Base-by-base conservation (phyloP, 2,329 filamentous ascomycete genomes). In the Fusarium globosum region DNA sequence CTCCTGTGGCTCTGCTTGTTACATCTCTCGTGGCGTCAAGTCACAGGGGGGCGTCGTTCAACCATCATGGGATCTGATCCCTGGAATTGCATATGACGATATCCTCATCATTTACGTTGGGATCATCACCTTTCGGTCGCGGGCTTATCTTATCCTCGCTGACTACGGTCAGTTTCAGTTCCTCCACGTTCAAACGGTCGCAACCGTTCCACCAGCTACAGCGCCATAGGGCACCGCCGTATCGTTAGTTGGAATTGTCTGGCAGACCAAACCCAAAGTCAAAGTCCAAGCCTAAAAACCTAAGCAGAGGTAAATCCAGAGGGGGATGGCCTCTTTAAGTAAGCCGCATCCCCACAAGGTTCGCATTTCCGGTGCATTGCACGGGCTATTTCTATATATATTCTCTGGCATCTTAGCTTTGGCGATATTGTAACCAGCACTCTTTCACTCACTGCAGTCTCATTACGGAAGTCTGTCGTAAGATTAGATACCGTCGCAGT, bases 241-340 rank as follows among this genome's bases (percentile, higher is more conserved):
- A 74, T 64, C 26, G 33, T 69, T 66, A 59, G 58, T 53, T 78
- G 72, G 75, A 65, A 75, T 65, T 60, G 53, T 52, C 52, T 64
- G 62, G 49, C 64, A 70, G 61, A 71, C 56, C 45, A 57, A 53
- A 49, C 45, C 52, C 69, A 51, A 35, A 20, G 26, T 26, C 57
- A 45, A 68, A 68, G 28, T 20, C 41, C n/a, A 38, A 48, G 46
- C 58, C 48, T 56, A 41, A 61, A 52, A 30, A n/a, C 48, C 12
- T 33, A 33, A 33, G 33, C 33, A 58, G 33, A 61, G 33, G 21
- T 42, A 66, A 33, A 67, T 48, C 38, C 41, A 63, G 45, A 67
- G 58, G 46, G 53, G 71, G 52, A 80, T 80, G 79, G 57, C 72
- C 66, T 77, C 79, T 53, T 77, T 80, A 62, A 80, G 79, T 80